phyloP scores from a whole-genome alignment of 164 flowering plant genomes.

The Umbilicus rupestris region DNA sequence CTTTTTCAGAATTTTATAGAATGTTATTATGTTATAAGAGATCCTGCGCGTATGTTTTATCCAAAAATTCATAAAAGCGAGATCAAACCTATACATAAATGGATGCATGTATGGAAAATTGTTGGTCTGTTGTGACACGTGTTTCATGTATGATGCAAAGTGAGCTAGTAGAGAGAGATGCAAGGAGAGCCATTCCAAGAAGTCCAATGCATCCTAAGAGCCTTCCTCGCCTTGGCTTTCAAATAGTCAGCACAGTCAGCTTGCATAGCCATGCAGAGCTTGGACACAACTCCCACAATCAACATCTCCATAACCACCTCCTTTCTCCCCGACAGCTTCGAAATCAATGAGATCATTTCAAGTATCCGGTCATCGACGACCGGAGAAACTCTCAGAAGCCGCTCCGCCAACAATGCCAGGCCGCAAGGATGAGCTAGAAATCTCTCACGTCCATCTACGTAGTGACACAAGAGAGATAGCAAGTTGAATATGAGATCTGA shows the following conservation, averaged over 20 bases:
- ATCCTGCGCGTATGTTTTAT: too few relatives aligned
- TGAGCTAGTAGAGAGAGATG: slow-evolving; percentile 28
- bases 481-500: slow-evolving; percentile 32
- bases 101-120: too few relatives aligned
- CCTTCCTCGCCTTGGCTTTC: slow-evolving; percentile 38
- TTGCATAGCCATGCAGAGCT: slow-evolving; percentile 55
- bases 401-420: slow-evolving; percentile 34
- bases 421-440: slow-evolving; percentile 36
- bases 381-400: slow-evolving; percentile 39
- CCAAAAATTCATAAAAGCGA: too few relatives aligned
- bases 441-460: slow-evolving; percentile 44
- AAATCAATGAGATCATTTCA: slow-evolving; percentile 18
- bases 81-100: too few relatives aligned
- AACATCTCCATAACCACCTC: slow-evolving; percentile 47
- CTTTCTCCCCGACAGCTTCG: slow-evolving; percentile 23
- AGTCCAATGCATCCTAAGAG: slow-evolving; percentile 32
- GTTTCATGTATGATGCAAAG: slow-evolving; percentile 19
- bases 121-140: too few relatives aligned
- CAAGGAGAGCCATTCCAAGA: slow-evolving; percentile 57
- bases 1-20: too few relatives aligned
- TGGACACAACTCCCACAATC: slow-evolving; percentile 41
- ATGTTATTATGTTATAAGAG: too few relatives aligned
- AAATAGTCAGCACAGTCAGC: slow-evolving; percentile 24
- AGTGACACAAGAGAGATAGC: slow-evolving; percentile 29
- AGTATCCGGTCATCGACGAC: slow-evolving; percentile 32